Base-by-base conservation (phyloP, 495 filamentous ascomycete species). In the Aspergillus diversus region DNA sequence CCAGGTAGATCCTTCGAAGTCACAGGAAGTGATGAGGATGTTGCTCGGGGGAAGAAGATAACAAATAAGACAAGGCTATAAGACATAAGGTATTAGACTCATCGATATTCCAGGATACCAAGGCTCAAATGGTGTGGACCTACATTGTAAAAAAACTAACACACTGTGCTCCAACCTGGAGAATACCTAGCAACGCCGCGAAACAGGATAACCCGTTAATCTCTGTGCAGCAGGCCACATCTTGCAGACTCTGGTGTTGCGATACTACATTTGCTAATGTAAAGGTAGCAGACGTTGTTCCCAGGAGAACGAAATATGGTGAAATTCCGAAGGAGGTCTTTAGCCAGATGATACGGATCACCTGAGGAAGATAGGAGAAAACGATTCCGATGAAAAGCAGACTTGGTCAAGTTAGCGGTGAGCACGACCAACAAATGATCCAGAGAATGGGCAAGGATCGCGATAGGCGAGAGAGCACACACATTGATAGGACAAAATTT, bases 241-340 rank as follows among this genome's bases (percentile, higher is more conserved):
- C 93, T 59, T 84, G 86, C 11, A 87, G 84, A 54, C 90, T 97
- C 52, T 84, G 81, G 8, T 89, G 90, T 5, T 96, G 86, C 0
- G 91, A 86, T 12, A 98, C 81, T 71, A 99, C 96, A 70, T 98
- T 98, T 15, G 89, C 91, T 71, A 98, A 90, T 15, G 91, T 87
- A 58, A 90, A 90, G 11, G 93, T 96, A 53, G 88, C 88, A 8
- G 92, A 94, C 3, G 92, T 96, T 17, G 89, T 89, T 53, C 96
- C 95, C 31, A 99, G 89, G 16, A 98, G 87, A 61, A 99, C 85
- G 68, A 96, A 99, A 69, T 92, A 91, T 4, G 95, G 94, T 33
- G 92, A 97, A 56, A 99, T 94, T 51, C 95, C 95, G 76, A 93
- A 92, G n/a, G 96, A 97, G 50, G 91, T 93, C 54, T 89, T 86